Evolutionary conservation across 2,329 filamentous ascomycete species (phyloP).

Genomic region (Knufia petricola): DNA sequence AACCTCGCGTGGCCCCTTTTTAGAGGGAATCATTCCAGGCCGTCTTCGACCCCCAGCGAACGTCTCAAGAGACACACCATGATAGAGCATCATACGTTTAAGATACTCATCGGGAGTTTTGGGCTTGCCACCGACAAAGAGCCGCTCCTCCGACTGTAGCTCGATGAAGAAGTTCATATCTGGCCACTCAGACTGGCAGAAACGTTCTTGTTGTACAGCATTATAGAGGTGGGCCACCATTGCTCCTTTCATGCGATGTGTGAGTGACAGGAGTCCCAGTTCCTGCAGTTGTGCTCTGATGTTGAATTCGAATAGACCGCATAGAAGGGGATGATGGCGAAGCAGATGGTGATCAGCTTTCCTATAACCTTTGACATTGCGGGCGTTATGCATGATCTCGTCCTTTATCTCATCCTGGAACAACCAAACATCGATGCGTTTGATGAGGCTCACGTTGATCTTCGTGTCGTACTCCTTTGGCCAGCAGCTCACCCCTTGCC

Average conservation of each 20-base stretch:
- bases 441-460: not conserved
- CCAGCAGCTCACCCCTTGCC: not conserved
- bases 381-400: not conserved
- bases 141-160: not conserved
- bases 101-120: not conserved
- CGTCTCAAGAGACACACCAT: not conserved
- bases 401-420: not conserved
- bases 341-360: not conserved
- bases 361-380: not conserved
- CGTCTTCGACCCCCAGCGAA: not conserved
- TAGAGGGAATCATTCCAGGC: not conserved
- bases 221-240: not conserved
- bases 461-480: not conserved
- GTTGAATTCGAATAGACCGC: not conserved
- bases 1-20: not conserved
- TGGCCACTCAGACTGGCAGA: not conserved
- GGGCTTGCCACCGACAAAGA: not conserved
- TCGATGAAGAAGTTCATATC: not conserved
- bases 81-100: not conserved
- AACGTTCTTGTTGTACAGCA: not conserved
- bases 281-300: not conserved
- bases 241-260: not conserved
- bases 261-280: not conserved
- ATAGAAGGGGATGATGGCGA: not conserved
- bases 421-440: not conserved